Evolutionary conservation across 352 stramenopile genomes (phyloP).

Genomic region (Phytopythium chamaehyphon): DNA sequence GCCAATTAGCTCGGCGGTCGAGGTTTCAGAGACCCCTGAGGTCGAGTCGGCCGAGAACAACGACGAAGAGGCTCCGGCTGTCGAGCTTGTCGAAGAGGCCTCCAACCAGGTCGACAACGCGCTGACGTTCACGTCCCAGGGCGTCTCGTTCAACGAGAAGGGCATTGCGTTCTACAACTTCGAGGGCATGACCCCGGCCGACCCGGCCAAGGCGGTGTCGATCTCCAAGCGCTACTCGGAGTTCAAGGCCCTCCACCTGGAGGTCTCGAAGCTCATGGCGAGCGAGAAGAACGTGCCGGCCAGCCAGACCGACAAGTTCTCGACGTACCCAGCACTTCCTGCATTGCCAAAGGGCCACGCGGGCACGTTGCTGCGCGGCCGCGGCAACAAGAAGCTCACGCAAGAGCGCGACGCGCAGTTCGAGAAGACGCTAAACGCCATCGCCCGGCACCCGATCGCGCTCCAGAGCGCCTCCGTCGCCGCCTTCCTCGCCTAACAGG

Average conservation of each 20-base stretch:
- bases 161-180: slow-evolving; percentile 65
- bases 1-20: too few species aligned
- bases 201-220: slow-evolving; percentile 38
- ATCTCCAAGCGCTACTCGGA: slow-evolving; percentile 74
- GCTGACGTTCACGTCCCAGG: slow-evolving; percentile 35
- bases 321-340: slow-evolving; percentile 57
- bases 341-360: slow-evolving; percentile 40
- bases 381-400: slow-evolving; percentile 43
- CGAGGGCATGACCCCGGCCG: slow-evolving; percentile 30
- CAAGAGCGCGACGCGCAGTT: slow-evolving; percentile 61
- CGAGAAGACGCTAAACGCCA: slow-evolving; percentile 59
- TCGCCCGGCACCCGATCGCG: slow-evolving; percentile 46
- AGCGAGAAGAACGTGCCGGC: slow-evolving; percentile 47
- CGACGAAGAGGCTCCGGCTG: slow-evolving; percentile 3
- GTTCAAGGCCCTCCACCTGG: slow-evolving; percentile 59
- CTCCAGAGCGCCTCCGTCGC: slow-evolving; percentile 40
- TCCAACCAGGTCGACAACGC: slow-evolving; percentile 12
- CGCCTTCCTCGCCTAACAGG: slow-evolving; percentile 38
- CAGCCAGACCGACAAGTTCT: slow-evolving; percentile 43
- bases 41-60: slow-evolving; percentile 1
- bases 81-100: slow-evolving; percentile 11
- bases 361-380: slow-evolving; percentile 37
- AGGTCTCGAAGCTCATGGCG: slow-evolving; percentile 50
- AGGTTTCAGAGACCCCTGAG: too few species aligned
- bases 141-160: slow-evolving; percentile 45